phyloP scores from a whole-genome alignment of 2,329 filamentous ascomycete species.

The Xylaria sp. region DNA sequence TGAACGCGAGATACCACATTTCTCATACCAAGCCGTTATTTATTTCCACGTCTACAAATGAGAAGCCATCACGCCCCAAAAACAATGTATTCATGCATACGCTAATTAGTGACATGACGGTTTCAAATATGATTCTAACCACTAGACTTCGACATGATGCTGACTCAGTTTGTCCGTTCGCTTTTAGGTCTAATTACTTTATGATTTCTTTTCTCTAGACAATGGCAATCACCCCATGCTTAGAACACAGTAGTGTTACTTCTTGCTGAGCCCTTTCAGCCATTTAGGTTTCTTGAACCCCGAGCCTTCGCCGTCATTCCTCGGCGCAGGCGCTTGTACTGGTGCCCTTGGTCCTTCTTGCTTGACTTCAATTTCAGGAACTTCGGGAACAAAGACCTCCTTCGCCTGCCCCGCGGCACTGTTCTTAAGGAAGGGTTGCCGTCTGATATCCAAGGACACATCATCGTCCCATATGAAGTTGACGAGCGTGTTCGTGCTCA shows the following conservation, averaged over 20 bases:
- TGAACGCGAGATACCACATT: constrained; percentile 39
- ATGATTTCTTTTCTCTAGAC: neutral
- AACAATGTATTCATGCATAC: neutral
- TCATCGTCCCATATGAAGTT: constrained; percentile 57
- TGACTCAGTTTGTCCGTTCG: constrained; percentile 16
- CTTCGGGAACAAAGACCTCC: constrained; percentile 66
- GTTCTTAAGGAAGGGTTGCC: constrained; percentile 58
- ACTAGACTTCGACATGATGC: constrained; percentile 30
- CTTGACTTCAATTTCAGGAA: constrained; percentile 50
- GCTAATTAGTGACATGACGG: constrained; percentile 6
- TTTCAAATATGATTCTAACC: constrained; percentile 9
- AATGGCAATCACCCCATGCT: neutral
- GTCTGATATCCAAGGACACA: constrained; percentile 40
- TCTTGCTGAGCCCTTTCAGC: constrained; percentile 77
- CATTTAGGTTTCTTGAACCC: constrained; percentile 70
- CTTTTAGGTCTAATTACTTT: neutral
- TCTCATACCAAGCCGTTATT: constrained; percentile 31
- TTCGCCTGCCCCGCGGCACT: constrained; percentile 63
- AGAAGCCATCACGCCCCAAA: constrained; percentile 10
- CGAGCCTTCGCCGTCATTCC: constrained; percentile 38
- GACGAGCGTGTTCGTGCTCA: constrained; percentile 76
- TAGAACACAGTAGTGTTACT: constrained; percentile 55
- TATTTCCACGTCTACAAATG: constrained; percentile 24
- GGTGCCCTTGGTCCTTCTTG: constrained; percentile 23
- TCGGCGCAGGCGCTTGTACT: constrained; percentile 34